These are phyloP conservation scores for Solanum chaucha DNA, from an alignment of 257 asterid genomes.

Conservation along the genomic window DNA sequence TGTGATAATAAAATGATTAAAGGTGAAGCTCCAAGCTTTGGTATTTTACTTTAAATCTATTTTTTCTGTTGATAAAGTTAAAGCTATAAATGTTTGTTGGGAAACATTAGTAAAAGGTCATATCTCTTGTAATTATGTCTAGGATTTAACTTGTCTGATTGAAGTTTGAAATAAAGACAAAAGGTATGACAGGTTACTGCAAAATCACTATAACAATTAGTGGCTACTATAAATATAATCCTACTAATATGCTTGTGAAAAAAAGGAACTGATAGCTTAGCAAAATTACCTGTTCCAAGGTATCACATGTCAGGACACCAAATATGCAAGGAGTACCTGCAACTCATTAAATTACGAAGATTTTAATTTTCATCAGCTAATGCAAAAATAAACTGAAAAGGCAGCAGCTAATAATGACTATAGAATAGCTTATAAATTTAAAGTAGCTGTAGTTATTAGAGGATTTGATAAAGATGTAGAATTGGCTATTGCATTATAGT, in stretches of 20 bases:
- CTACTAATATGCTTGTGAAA: neutral
- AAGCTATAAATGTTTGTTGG: neutral
- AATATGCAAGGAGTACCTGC: conserved; percentile 96
- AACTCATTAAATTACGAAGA: conserved; percentile 1
- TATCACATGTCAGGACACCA: conserved; percentile 79
- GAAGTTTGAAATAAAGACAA: neutral
- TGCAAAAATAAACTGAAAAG: neutral
- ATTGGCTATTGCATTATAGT: neutral
- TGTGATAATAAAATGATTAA: neutral
- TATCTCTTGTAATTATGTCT: neutral
- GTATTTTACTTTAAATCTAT: neutral
- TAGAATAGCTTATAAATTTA: neutral
- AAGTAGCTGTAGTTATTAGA: neutral
- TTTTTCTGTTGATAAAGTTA: neutral
- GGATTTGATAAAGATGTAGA: neutral
- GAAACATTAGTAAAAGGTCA: neutral
- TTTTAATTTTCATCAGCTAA: neutral
- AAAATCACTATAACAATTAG: neutral
- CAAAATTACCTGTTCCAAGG: conserved; percentile 76
- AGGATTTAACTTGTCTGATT: neutral
- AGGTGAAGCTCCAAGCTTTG: neutral
- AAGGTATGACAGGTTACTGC: neutral
- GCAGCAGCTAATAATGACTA: neutral
- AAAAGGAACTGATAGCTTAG: neutral
- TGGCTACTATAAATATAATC: neutral